Percentiles rank a stretch among this genome's conserved stretches.
phyloP scores from a whole-genome alignment of 495 filamentous ascomycete genomes.

The Lasiosphaeria miniovina region DNA sequence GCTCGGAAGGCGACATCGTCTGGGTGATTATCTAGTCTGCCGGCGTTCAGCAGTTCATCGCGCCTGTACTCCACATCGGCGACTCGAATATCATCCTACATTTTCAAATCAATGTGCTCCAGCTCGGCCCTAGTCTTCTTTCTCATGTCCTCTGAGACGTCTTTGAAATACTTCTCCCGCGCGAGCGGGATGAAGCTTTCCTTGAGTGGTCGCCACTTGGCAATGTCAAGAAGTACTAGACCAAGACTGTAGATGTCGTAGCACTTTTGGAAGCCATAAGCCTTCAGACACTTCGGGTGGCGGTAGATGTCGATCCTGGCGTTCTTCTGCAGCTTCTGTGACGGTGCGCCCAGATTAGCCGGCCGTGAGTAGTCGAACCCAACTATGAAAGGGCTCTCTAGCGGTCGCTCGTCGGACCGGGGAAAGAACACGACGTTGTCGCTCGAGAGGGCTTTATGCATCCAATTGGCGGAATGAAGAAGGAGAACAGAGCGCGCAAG shows the following conservation, averaged over 20 bases:
- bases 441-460: neutral
- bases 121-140: neutral
- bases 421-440: neutral
- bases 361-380: neutral
- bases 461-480: neutral
- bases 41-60: neutral
- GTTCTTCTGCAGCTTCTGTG: neutral
- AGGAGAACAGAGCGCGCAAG: neutral
- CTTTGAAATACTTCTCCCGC: neutral
- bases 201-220: neutral
- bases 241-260: neutral
- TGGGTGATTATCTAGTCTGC: neutral
- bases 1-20: neutral
- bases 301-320: neutral
- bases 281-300: neutral
- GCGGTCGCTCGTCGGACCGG: neutral
- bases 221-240: neutral
- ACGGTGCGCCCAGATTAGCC: neutral
- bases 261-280: neutral
- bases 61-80: neutral
- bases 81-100: neutral
- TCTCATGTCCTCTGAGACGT: neutral
- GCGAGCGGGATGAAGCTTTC: neutral
- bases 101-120: neutral
- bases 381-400: neutral